phyloP scores from a whole-genome alignment of 768 basidiomycete species.

The Ephemerocybe angulata region DNA sequence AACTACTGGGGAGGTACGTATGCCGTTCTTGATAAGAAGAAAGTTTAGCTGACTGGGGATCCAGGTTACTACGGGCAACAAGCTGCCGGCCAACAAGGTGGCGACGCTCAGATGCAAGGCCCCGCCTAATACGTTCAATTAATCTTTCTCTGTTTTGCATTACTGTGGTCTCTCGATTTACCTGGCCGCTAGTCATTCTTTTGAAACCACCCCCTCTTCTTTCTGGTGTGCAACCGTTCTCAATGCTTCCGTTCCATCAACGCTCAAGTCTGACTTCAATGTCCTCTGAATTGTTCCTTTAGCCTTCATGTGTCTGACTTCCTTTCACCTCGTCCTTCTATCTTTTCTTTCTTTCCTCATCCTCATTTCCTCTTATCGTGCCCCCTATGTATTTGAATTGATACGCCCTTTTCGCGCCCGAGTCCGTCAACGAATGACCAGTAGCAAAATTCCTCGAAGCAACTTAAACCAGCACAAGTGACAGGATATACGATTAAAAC shows the following conservation, averaged over 20 bases:
- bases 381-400: slow-evolving; percentile 18
- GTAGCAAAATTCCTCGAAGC: no score
- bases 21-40: background rate
- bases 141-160: slow-evolving; percentile 17
- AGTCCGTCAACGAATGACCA: no score
- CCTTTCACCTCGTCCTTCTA: slow-evolving; percentile 11
- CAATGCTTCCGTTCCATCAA: slow-evolving; percentile 18
- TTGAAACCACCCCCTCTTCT: slow-evolving; percentile 25
- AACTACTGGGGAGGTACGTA: slow-evolving; percentile 81
- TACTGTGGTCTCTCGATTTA: slow-evolving; percentile 16
- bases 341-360: slow-evolving; percentile 12
- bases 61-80: slow-evolving; percentile 83
- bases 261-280: slow-evolving; percentile 21
- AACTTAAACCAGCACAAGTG: slow-evolving; percentile 11
- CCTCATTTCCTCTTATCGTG: slow-evolving; percentile 14
- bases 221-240: slow-evolving; percentile 19
- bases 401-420: no score
- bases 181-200: slow-evolving; percentile 19
- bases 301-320: slow-evolving; percentile 19
- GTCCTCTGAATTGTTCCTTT: slow-evolving; percentile 19
- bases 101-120: slow-evolving; percentile 54
- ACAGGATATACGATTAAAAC: slow-evolving; percentile 17
- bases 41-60: slow-evolving; percentile 11
- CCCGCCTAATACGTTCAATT: slow-evolving; percentile 32
- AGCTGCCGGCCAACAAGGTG: slow-evolving; percentile 54